Evolutionary conservation across 306 rosid species (phyloP).

Genomic region (Quercus ilex): DNA sequence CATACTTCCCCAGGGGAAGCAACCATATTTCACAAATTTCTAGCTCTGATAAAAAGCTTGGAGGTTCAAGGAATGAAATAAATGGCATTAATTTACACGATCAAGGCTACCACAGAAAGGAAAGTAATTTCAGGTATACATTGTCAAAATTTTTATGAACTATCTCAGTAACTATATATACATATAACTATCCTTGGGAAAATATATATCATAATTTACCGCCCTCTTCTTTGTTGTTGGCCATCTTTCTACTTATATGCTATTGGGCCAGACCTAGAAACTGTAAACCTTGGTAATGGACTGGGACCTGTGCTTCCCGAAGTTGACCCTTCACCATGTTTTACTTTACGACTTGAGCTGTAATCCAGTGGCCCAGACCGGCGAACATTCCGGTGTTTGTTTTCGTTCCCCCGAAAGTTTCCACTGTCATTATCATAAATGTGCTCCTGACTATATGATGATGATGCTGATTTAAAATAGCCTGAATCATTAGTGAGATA

Average conservation of each 20-base stretch:
- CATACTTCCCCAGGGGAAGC: not conserved
- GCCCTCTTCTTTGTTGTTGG: conserved; percentile 5
- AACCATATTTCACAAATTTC: not conserved
- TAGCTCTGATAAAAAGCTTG: not conserved
- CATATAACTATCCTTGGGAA: conserved; percentile 1
- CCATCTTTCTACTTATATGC: conserved; percentile 66
- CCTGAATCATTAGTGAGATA: conserved; percentile 57
- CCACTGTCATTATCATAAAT: conserved; percentile 49
- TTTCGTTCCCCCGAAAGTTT: conserved; percentile 46
- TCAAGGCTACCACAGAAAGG: conserved; percentile 25
- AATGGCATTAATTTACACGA: conserved; percentile 36
- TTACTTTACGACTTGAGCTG: conserved; percentile 62
- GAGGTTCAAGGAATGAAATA: not conserved
- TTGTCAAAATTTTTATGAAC: conserved; percentile 35
- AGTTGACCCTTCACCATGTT: conserved; percentile 68
- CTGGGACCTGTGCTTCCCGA: conserved; percentile 89
- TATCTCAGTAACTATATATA: conserved; percentile 19
- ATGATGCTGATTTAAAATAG: conserved; percentile 58
- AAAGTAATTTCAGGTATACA: conserved; percentile 26
- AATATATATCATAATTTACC: conserved; percentile 37
- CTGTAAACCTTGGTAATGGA: conserved; percentile 95
- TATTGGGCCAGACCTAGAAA: conserved; percentile 93
- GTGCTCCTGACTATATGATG: conserved; percentile 60
- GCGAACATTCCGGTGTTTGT: conserved; percentile 52
- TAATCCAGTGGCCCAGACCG: conserved; percentile 95